These are phyloP conservation scores for Candida sojae DNA, from an alignment of 1,139 yeast species.

Conservation along the genomic window DNA sequence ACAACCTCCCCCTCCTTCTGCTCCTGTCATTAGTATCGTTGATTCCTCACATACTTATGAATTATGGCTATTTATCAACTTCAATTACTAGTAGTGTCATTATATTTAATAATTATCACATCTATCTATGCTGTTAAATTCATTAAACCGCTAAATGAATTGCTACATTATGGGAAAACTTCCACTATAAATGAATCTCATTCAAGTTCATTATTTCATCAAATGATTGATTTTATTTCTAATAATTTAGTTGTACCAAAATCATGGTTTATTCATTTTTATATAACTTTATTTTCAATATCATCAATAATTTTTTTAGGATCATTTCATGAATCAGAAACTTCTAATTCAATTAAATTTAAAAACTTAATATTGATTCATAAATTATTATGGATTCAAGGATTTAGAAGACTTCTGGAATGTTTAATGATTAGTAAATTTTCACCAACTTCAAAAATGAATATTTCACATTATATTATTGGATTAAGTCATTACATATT, in stretches of 20 bases:
- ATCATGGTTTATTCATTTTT: constrained; percentile 50
- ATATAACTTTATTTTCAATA: constrained; percentile 29
- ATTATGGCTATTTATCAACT: constrained; percentile 1
- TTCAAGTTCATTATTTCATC: constrained; percentile 1
- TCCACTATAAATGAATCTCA: neutral
- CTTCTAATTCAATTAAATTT: constrained; percentile 14
- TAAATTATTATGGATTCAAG: constrained; percentile 48
- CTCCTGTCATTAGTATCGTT: too few species aligned
- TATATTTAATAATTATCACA: constrained; percentile 6
- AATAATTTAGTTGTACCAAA: constrained; percentile 45
- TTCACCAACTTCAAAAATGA: constrained; percentile 57
- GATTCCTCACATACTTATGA: too few species aligned
- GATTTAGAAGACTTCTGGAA: constrained; percentile 65
- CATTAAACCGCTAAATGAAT: constrained; percentile 16
- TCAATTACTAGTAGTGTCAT: neutral
- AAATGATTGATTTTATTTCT: constrained; percentile 7
- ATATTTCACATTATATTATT: constrained; percentile 71
- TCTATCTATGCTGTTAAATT: constrained; percentile 16
- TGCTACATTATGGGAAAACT: constrained; percentile 24
- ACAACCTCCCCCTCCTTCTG: too few species aligned
- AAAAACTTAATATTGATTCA: constrained; percentile 18
- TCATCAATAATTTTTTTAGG: constrained; percentile 10
- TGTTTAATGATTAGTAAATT: constrained; percentile 53
- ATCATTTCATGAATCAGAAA: constrained; percentile 4
- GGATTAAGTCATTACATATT: constrained; percentile 68